Conservation (phyloP, 768 basidiomycete species). For the Boletus speciosus region DNA sequence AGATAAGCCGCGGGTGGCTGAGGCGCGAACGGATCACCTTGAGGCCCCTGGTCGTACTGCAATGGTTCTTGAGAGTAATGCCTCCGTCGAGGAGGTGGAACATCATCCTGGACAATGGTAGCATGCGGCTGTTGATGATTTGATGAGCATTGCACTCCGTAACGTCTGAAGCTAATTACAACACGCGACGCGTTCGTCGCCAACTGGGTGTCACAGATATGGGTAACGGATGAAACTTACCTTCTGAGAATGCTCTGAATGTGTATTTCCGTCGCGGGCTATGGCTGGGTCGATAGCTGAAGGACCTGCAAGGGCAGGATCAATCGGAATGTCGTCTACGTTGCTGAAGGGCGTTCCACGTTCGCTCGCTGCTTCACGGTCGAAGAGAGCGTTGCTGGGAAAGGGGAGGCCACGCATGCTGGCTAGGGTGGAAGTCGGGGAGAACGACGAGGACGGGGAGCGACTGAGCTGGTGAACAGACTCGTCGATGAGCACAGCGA, state of each 20-base stretch:
- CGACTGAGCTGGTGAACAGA: conserved; percentile 19
- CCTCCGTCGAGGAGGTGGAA: conserved; percentile 11
- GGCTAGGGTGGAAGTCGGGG: conserved; percentile 5
- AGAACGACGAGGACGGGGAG: conserved; percentile 14
- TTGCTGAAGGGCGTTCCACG: conserved; percentile 55
- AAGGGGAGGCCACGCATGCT: conserved; percentile 64
- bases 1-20: conserved; percentile 52
- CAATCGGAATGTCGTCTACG: conserved; percentile 72
- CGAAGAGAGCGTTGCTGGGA: conserved; percentile 37
- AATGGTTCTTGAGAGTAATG: conserved; percentile 33
- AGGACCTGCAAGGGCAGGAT: conserved; percentile 60
- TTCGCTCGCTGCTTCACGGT: conserved; percentile 58
- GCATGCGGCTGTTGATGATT: conserved; percentile 23
- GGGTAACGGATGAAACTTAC: conserved; percentile 36
- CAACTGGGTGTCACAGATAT: conserved; percentile 13
- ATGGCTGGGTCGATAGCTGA: conserved; percentile 53
- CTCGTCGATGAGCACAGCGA: conserved; percentile 40
- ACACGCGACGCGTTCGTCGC: conserved; percentile 71
- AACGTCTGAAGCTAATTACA: conserved; percentile 33
- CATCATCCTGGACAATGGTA: conserved; percentile 30
- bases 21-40: conserved; percentile 81
- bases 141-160: conserved; percentile 19
- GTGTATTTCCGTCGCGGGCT: conserved; percentile 28
- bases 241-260: conserved; percentile 21
- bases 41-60: conserved; percentile 71